Evolutionary conservation across 352 stramenopile species (phyloP).

Genomic region (Phytophthora boehmeriae): DNA sequence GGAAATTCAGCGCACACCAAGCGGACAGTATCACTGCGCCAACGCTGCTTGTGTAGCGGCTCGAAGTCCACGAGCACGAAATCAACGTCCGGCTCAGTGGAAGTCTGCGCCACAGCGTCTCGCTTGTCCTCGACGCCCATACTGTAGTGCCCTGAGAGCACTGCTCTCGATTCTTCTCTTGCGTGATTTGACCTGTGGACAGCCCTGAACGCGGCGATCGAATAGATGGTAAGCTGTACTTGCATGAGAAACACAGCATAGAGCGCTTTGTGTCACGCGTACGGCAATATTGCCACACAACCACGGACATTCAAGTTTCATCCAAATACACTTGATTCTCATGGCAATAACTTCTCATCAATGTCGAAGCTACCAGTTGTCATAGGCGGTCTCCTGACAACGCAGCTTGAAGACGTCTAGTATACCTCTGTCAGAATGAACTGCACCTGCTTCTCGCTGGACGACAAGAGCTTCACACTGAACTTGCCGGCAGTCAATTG

Average conservation of each 20-base stretch:
- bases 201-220: too few species aligned
- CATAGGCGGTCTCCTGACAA: not conserved
- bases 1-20: constrained; percentile 47
- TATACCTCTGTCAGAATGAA: constrained; percentile 34
- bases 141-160: too few species aligned
- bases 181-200: constrained; percentile 14
- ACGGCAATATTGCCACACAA: too few species aligned
- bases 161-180: too few species aligned
- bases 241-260: too few species aligned
- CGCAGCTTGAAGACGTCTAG: constrained; percentile 1
- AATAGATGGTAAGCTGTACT: too few species aligned
- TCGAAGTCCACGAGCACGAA: constrained; percentile 56
- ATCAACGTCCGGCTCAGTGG: constrained; percentile 19
- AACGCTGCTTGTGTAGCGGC: constrained; percentile 53
- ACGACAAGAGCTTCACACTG: constrained; percentile 22
- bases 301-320: not conserved
- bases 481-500: constrained; percentile 25
- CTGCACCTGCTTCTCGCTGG: constrained; percentile 22
- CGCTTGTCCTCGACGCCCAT: constrained; percentile 2
- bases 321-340: not conserved
- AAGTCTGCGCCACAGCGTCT: not conserved
- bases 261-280: not conserved
- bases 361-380: too few species aligned
- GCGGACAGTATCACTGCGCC: constrained; percentile 38
- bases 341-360: too few species aligned